Base-by-base conservation (phyloP, 257 asterid genomes). In the Vinca minor region DNA sequence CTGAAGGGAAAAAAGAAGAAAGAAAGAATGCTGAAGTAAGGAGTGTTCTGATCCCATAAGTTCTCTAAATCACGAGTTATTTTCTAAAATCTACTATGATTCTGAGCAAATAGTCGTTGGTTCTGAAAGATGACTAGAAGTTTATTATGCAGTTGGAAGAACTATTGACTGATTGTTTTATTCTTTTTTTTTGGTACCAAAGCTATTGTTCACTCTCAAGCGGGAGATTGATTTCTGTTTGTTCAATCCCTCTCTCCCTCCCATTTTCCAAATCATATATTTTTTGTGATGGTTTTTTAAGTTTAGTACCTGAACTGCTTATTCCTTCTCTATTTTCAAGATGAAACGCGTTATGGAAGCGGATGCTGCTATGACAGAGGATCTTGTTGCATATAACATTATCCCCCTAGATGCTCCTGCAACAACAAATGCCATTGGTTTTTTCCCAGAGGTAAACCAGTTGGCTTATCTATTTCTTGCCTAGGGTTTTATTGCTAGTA, bases 351-450 rank as follows among this genome's bases (percentile, higher is more conserved):
- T 92, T 79, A 89, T 92, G 82, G 91, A 85, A 80, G 81, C 88
- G 34, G 98, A 92, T 85, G 97, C 97, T 64, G 97, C 97, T 46
- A 92, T 92, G 98, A 78, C 84, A n/a, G 97, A 92, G 76, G 98
- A 92, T 84, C 65, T 84, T 75, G 77, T 86, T 63, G 79, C 98
- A 20, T 89, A 84, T 63, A 92, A 92, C 71, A 92, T 92, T 68
- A 92, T 92, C 74, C 98, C 98, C 55, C 76, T 92, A 71, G 98
- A 89, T 76, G 91, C 88, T 70, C 82, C 97, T 71, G 73, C 81
- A 41, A 66, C 84, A 42, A 77, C 98, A 69, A 89, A 89, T 74
- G 83, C 85, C 15, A 87, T 89, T 36, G 85, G 64, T 39, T 82
- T 81, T 75, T 85, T 92, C 59, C 71, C 88, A 10, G 98, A 92